These are phyloP conservation scores for Cryphonectria naterciae DNA, from an alignment of 2,329 filamentous ascomycete species.

Conservation along the genomic window DNA sequence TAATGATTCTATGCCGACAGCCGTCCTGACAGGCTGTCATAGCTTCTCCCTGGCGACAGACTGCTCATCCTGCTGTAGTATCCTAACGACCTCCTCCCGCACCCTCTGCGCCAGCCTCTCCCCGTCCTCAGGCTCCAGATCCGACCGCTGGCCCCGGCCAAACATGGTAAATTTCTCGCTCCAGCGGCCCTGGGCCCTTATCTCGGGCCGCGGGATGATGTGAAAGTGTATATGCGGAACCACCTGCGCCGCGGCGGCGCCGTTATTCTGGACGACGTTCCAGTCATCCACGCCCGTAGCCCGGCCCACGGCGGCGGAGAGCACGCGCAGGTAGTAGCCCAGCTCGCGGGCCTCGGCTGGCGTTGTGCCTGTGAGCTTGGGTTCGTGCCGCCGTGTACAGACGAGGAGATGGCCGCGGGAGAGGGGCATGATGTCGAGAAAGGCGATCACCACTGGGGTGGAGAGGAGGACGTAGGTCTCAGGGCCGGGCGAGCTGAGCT, in stretches of 20 bases:
- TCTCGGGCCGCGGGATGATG: conserved; percentile 82
- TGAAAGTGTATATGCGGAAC: conserved; percentile 96
- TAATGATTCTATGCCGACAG: not conserved
- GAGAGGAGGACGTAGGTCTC: conserved; percentile 72
- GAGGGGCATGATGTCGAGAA: conserved; percentile 91
- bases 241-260: conserved; percentile 85
- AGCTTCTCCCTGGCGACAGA: conserved; percentile 42
- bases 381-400: conserved; percentile 75
- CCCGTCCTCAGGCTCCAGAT: conserved; percentile 78
- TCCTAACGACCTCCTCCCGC: conserved; percentile 51
- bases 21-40: conserved; percentile 32
- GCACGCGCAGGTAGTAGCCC: conserved; percentile 68
- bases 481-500: conserved; percentile 44
- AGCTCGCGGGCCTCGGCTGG: conserved; percentile 68
- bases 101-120: conserved; percentile 60
- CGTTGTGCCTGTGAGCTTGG: conserved; percentile 75
- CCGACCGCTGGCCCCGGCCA: conserved; percentile 71
- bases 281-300: conserved; percentile 79
- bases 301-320: conserved; percentile 71
- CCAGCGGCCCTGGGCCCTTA: conserved; percentile 54
- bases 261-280: conserved; percentile 98
- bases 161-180: conserved; percentile 82
- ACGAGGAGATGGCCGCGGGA: conserved; percentile 82
- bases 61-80: conserved; percentile 48
- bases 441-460: conserved; percentile 77